Conservation (phyloP, 768 basidiomycete genomes). For the Phaffia australis region DNA sequence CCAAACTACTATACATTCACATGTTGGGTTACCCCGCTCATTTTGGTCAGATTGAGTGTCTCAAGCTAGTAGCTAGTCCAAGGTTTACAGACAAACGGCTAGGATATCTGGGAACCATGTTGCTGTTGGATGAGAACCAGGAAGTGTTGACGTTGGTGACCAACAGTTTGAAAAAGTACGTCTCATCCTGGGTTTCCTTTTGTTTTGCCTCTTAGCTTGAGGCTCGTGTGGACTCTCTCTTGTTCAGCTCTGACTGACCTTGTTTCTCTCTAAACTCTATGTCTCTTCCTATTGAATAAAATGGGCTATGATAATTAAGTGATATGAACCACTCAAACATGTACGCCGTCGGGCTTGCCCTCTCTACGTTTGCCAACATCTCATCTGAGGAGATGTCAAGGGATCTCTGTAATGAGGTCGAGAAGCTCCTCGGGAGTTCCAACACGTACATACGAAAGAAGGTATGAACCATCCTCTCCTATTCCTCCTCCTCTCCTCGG, state of each 20-base stretch:
- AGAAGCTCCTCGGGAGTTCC: constrained; percentile 90
- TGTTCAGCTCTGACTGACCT: not conserved
- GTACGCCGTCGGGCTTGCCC: constrained; percentile 92
- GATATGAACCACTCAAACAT: constrained; percentile 99
- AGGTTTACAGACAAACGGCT: constrained; percentile 92
- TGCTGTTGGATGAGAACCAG: constrained; percentile 91
- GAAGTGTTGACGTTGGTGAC: constrained; percentile 95
- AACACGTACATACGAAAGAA: constrained; percentile 99
- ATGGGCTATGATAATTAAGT: constrained; percentile 43
- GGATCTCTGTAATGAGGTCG: constrained; percentile 93
- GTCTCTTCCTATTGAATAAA: not conserved
- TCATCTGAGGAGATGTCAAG: constrained; percentile 99
- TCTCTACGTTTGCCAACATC: constrained; percentile 97
- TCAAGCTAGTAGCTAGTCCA: constrained; percentile 65
- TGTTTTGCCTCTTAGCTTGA: not conserved
- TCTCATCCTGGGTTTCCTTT: constrained; percentile 29
- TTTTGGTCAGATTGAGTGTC: constrained; percentile 88
- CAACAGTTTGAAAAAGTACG: constrained; percentile 93
- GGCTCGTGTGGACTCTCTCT: not conserved
- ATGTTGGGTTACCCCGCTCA: constrained; percentile 98
- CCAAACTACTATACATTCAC: constrained; percentile 94
- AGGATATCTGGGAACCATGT: constrained; percentile 95
- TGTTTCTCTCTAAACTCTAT: not conserved
- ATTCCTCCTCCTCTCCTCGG: not conserved
- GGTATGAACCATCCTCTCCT: constrained; percentile 43